phyloP scores from a whole-genome alignment of 208 protist species.

The Trypanosoma boissoni region DNA sequence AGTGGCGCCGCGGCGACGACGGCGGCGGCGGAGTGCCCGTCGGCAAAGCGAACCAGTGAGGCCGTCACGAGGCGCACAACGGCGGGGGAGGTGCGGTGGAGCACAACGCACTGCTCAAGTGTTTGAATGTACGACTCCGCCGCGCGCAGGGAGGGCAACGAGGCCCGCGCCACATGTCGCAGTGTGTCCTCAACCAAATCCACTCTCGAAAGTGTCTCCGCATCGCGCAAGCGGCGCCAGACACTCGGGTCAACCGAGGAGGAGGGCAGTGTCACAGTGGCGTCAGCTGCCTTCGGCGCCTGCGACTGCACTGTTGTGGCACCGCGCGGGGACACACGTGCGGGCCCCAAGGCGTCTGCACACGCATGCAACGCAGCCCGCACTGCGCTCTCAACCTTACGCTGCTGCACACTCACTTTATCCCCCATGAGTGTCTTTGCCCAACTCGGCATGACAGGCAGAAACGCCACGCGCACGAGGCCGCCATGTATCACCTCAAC shows the following conservation, averaged over 20 bases:
- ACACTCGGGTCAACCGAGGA: conserved; percentile 13
- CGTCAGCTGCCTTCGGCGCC: not conserved
- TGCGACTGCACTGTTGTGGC: too few relatives aligned
- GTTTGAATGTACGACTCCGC: not conserved
- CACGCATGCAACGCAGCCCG: not conserved
- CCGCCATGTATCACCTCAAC: conserved; percentile 1
- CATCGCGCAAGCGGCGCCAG: conserved; percentile 3
- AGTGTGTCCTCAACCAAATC: conserved; percentile 1
- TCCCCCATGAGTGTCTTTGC: not conserved
- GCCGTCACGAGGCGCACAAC: not conserved
- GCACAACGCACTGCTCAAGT: not conserved
- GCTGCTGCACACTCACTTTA: not conserved
- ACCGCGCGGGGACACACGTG: not conserved
- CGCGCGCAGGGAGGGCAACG: not conserved
- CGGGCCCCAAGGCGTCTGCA: not conserved
- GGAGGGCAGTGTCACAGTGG: not conserved
- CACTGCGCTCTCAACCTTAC: conserved; percentile 2
- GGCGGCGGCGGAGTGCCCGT: not conserved
- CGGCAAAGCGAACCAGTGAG: not conserved
- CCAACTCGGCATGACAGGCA: not conserved
- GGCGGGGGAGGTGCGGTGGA: not conserved
- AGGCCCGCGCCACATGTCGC: not conserved
- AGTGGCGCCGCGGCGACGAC: not conserved
- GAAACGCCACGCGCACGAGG: not conserved
- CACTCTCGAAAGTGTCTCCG: not conserved